Conservation (phyloP, 1,139 yeast species). For the Saccharomyces uvarum region DNA sequence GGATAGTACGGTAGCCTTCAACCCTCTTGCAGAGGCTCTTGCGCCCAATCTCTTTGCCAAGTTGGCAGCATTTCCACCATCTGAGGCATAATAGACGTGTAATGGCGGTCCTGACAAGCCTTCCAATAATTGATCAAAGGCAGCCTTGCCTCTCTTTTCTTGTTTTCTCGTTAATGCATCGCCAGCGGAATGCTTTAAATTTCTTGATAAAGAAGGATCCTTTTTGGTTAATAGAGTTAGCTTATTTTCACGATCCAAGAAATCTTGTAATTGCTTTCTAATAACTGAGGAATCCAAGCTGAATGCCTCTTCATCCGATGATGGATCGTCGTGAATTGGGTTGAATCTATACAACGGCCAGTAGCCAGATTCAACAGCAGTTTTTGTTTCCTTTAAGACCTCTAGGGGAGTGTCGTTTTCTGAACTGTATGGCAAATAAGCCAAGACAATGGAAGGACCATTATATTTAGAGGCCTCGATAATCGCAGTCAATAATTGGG, state of each 20-base stretch:
- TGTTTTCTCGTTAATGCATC: constrained; percentile 55
- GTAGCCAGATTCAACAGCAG: constrained; percentile 85
- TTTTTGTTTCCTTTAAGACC: constrained; percentile 77
- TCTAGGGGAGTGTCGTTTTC: constrained; percentile 66
- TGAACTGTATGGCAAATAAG: constrained; percentile 70
- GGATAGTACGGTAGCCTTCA: constrained; percentile 66
- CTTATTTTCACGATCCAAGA: constrained; percentile 84
- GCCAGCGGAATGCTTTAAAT: constrained; percentile 56
- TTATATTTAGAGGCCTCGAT: constrained; percentile 80
- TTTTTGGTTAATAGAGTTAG: constrained; percentile 65
- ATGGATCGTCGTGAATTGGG: constrained; percentile 41
- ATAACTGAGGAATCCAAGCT: constrained; percentile 78
- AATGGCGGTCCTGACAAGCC: constrained; percentile 92
- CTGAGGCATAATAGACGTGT: constrained; percentile 85
- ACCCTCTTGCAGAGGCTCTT: constrained; percentile 81
- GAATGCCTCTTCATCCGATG: constrained; percentile 45
- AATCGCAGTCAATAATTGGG: constrained; percentile 83
- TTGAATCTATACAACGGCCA: constrained; percentile 87
- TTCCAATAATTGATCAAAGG: constrained; percentile 68
- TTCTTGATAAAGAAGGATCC: constrained; percentile 72
- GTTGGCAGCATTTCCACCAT: constrained; percentile 87
- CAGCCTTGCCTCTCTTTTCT: constrained; percentile 63
- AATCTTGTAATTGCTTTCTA: constrained; percentile 65
- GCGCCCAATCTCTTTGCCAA: constrained; percentile 75
- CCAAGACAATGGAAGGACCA: constrained; percentile 88